Percentiles rank a stretch among this genome's conserved stretches.
Evolutionary conservation across 2,329 filamentous ascomycete species (phyloP).

Genomic region (Trichoderma aggressivum): DNA sequence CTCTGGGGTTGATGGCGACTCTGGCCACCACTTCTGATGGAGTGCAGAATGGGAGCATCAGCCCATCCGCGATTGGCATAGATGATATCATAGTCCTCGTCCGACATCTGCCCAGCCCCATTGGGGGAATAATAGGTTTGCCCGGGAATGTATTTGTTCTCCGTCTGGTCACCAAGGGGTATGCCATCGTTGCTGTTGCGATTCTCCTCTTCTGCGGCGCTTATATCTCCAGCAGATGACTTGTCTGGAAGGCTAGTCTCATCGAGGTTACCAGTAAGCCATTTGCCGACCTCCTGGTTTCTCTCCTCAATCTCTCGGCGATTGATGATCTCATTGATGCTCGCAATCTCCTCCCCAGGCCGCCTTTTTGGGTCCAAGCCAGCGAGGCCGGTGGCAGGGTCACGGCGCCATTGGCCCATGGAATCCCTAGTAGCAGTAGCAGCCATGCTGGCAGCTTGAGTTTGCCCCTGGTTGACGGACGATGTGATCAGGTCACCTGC

Average conservation of each 20-base stretch:
- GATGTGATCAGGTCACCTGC: slow-evolving; percentile 41
- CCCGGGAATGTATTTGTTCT: slow-evolving; percentile 48
- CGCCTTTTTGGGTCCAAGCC: slow-evolving; percentile 49
- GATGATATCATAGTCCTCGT: slow-evolving; percentile 50
- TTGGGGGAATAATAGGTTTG: slow-evolving; percentile 47
- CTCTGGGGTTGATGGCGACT: slow-evolving; percentile 45
- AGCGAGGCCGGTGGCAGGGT: slow-evolving; percentile 38
- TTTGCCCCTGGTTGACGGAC: slow-evolving; percentile 18
- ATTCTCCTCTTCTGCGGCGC: slow-evolving; percentile 22
- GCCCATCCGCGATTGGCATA: slow-evolving; percentile 47
- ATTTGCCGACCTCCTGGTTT: slow-evolving; percentile 49
- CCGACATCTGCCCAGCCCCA: slow-evolving; percentile 42
- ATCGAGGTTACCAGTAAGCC: slow-evolving; percentile 42
- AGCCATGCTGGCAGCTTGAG: background rate
- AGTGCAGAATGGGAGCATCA: slow-evolving; percentile 45
- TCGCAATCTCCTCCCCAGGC: slow-evolving; percentile 42
- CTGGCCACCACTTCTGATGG: slow-evolving; percentile 37
- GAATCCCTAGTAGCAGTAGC: slow-evolving; percentile 34
- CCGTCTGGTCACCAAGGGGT: slow-evolving; percentile 44
- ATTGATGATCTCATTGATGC: slow-evolving; percentile 47
- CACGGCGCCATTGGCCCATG: slow-evolving; percentile 41
- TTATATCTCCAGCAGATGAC: slow-evolving; percentile 25
- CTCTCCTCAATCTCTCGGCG: slow-evolving; percentile 42
- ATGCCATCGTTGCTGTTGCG: slow-evolving; percentile 42
- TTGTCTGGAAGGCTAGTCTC: slow-evolving; percentile 28